These are phyloP conservation scores for Raffaelea ambrosiae DNA, from an alignment of 2,329 filamentous ascomycete genomes.

Conservation along the genomic window DNA sequence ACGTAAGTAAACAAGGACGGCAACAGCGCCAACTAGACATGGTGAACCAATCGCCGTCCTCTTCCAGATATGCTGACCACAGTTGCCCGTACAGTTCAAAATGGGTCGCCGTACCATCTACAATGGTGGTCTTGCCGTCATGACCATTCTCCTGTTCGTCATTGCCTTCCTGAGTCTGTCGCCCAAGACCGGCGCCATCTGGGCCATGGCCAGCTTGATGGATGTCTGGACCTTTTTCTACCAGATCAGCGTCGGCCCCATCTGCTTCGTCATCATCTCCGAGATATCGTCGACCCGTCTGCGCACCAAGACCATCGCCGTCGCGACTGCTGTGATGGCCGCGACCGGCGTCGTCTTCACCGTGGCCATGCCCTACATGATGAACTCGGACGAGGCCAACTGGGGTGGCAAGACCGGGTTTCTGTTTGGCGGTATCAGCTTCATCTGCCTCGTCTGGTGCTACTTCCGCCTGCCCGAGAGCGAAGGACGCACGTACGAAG, in stretches of 20 bases:
- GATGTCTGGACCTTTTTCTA: not conserved
- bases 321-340: constrained; percentile 34
- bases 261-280: constrained; percentile 37
- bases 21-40: no score
- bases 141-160: constrained; percentile 22
- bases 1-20: not conserved
- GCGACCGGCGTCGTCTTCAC: constrained; percentile 32
- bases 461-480: constrained; percentile 42
- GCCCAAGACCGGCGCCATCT: not conserved
- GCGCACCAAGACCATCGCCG: constrained; percentile 33
- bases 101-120: constrained; percentile 42
- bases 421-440: constrained; percentile 32
- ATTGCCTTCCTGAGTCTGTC: constrained; percentile 32
- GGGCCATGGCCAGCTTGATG: not conserved
- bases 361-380: constrained; percentile 26
- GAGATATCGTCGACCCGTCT: constrained; percentile 39
- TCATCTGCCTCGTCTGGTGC: constrained; percentile 37
- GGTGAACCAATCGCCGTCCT: no score
- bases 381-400: constrained; percentile 25
- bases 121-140: constrained; percentile 30
- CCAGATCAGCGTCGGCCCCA: constrained; percentile 28
- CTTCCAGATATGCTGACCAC: constrained; percentile 8
- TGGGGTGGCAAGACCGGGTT: constrained; percentile 33
- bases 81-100: constrained; percentile 10
- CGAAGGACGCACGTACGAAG: constrained; percentile 6